Evolutionary conservation across 352 stramenopile species (phyloP).

Genomic region (Pythium utonaiense): DNA sequence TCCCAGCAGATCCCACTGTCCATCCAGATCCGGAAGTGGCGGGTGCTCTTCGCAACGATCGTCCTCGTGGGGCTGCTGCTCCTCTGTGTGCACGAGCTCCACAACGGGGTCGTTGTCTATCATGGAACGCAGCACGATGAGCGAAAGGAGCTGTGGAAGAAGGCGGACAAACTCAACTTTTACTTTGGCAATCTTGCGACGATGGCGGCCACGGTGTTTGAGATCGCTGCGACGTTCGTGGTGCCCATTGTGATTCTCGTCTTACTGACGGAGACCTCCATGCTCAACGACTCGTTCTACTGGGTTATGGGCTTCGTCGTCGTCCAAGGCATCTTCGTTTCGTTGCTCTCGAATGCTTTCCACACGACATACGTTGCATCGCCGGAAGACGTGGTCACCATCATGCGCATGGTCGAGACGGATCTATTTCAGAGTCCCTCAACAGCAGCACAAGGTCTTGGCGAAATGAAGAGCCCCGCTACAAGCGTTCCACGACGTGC

Average conservation of each 20-base stretch:
- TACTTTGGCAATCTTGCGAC: conserved; percentile 38
- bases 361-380: conserved; percentile 43
- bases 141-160: not conserved
- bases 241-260: conserved; percentile 42
- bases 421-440: conserved; percentile 7
- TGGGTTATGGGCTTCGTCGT: conserved; percentile 31
- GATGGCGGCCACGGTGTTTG: conserved; percentile 37
- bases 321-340: conserved; percentile 22
- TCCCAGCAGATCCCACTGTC: conserved; percentile 11
- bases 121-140: not conserved
- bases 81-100: not conserved
- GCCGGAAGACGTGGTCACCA: not conserved
- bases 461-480: not conserved
- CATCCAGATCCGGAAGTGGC: conserved; percentile 18
- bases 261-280: conserved; percentile 31
- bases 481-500: not conserved
- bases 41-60: conserved; percentile 4
- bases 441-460: not conserved
- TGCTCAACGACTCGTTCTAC: conserved; percentile 39
- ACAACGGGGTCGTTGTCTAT: conserved; percentile 1
- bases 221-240: conserved; percentile 34
- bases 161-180: conserved; percentile 41
- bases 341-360: conserved; percentile 42
- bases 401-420: not conserved
- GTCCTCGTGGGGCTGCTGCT: conserved; percentile 2